Conservation (phyloP, 2,329 filamentous ascomycete genomes). For the Zymoseptoria ardabiliae region DNA sequence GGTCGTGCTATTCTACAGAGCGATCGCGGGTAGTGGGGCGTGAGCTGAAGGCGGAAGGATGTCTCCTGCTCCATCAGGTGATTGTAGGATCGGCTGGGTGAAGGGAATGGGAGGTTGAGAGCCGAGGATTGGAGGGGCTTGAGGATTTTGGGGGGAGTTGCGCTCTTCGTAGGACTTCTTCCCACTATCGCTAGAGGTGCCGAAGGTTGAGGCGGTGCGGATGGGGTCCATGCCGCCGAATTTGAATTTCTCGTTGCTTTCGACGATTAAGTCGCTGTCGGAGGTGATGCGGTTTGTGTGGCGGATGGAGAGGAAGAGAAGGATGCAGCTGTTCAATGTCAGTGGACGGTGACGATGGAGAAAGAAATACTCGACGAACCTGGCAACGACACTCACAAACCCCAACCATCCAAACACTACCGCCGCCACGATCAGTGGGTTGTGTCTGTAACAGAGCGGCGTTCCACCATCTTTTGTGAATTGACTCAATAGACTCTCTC, state of each 20-base stretch:
- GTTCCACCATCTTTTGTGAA: slow-evolving; percentile 32
- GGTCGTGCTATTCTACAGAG: not conserved
- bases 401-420: slow-evolving; percentile 50
- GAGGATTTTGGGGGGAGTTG: not conserved
- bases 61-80: not conserved
- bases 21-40: not conserved
- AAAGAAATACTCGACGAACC: slow-evolving; percentile 25
- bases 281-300: slow-evolving; percentile 28
- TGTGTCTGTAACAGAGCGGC: slow-evolving; percentile 41
- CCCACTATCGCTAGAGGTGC: slow-evolving; percentile 9
- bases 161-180: slow-evolving; percentile 3
- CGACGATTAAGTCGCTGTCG: not conserved
- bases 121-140: not conserved
- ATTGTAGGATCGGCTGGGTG: not conserved
- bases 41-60: not conserved
- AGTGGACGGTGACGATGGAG: not conserved
- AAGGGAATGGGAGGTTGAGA: not conserved
- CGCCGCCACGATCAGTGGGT: slow-evolving; percentile 44
- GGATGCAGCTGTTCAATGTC: slow-evolving; percentile 26
- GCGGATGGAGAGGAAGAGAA: slow-evolving; percentile 33
- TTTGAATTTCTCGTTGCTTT: slow-evolving; percentile 33
- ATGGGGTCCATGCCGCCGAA: slow-evolving; percentile 27
- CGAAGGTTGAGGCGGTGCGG: not conserved
- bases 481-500: slow-evolving; percentile 25
- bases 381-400: slow-evolving; percentile 41